Conservation (phyloP, 768 basidiomycete genomes). For the Lactarius hatsudake region DNA sequence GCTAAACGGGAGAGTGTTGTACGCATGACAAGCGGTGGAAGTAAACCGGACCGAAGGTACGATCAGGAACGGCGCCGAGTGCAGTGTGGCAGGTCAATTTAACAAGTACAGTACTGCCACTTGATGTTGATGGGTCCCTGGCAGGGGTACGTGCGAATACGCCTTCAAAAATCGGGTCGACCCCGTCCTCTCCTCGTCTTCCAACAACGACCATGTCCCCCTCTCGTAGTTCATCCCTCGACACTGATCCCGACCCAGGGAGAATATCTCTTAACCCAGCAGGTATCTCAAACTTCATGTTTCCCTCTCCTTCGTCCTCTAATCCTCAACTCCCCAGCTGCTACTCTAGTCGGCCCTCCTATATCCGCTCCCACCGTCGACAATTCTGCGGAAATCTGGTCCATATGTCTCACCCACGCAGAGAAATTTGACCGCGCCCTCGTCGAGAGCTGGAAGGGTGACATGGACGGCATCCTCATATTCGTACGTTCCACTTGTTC, state of each 20-base stretch:
- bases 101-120: neutral
- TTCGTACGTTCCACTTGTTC: constrained; percentile 16
- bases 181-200: neutral
- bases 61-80: no score
- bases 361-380: neutral
- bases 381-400: constrained; percentile 17
- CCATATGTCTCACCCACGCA: constrained; percentile 17
- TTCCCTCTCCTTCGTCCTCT: neutral
- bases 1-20: constrained; percentile 28
- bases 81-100: no score
- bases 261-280: neutral
- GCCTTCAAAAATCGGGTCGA: neutral
- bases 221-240: neutral
- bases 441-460: constrained; percentile 24
- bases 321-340: neutral
- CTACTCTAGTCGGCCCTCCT: neutral
- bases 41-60: no score
- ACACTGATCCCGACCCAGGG: neutral
- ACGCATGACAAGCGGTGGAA: constrained; percentile 7
- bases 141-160: neutral
- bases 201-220: neutral
- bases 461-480: constrained; percentile 28
- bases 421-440: constrained; percentile 21
- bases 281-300: neutral
- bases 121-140: neutral